Conservation (phyloP, 768 basidiomycete genomes). For the Russula brevipes region DNA sequence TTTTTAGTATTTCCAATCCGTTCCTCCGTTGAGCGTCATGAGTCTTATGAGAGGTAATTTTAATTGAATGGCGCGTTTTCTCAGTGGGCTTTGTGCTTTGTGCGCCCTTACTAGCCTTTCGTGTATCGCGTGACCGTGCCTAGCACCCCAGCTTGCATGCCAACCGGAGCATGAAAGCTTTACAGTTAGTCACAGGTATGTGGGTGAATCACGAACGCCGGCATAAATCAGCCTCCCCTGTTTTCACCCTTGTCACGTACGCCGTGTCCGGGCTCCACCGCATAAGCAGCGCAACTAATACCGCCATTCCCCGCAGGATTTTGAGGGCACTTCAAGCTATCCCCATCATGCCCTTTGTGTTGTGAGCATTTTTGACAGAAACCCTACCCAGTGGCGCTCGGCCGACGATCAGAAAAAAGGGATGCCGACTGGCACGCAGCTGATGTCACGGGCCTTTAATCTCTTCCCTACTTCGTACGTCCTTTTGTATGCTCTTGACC, state of each 20-base stretch:
- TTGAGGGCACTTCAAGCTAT: not conserved
- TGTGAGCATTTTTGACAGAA: no score
- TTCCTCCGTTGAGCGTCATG: not conserved
- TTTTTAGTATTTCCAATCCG: not conserved
- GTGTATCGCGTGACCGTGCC: slow-evolving; percentile 2
- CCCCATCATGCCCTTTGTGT: not conserved
- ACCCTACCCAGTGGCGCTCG: not conserved
- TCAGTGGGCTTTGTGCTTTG: not conserved
- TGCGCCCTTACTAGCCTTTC: slow-evolving; percentile 4
- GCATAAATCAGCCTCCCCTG: not conserved
- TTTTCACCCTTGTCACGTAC: not conserved
- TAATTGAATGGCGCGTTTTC: not conserved
- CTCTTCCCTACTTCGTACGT: not conserved
- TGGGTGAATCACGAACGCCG: not conserved
- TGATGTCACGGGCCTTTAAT: slow-evolving; percentile 1
- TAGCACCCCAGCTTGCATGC: not conserved
- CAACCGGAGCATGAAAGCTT: not conserved
- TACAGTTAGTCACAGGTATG: not conserved
- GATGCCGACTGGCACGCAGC: not conserved
- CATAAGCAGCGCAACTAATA: not conserved
- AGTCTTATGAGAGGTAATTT: not conserved
- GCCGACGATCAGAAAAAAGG: not conserved
- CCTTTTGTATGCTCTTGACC: not conserved
- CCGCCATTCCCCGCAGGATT: not conserved
- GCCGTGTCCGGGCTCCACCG: not conserved